Evolutionary conservation across 805 yeast genomes (phyloP), one percentile per base, ranked within the genome.

Genomic region (Wickerhamiella bombiphila): DNA sequence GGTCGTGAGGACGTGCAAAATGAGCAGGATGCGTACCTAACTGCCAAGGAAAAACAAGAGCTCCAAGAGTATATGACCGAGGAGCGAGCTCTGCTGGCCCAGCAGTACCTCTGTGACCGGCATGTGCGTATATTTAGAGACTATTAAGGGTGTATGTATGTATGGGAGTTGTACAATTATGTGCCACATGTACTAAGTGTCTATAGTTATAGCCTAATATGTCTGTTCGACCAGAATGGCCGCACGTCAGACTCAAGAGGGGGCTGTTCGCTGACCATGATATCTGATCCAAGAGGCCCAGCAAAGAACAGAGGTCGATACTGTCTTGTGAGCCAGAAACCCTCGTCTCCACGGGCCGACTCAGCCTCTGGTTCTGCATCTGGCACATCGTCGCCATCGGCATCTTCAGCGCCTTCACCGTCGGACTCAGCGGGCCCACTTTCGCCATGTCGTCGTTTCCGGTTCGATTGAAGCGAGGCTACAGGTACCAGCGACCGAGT

Each of bases 1-100:
- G 78, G 77, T 45, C 70, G 98, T 59, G 93, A 80, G 43, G 97
- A 91, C 53, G 95, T 88, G 14, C 74, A 72, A 51, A 93, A 91
- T 1, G 70, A 71, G 45, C 94, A 82, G 54, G 71, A 70, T 22
- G 83, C 78, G 48, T 66, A 80, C 42, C 59, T 91, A 34, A 61
- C 85, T 29, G 76, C 78, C 16, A 69, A 76, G 34, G 98, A 88
- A 57, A 62, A 80, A 45, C 68, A 72, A 40, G 88, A 81, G 46
- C 62, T 85, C 47, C 71, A 72, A 39, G 63, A 64, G 45, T 67
- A 80, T 44, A 29, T 47, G 14, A 33, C 29, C n/a, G 37, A 41
- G 7, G 66, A 63, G 46, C 57, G 52, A 32, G 47, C 42, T 32
- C 44, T 61, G 15, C 35, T 58, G 38, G 52, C 46, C 5, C 59